Conservation (phyloP, 305 asterid genomes). For the Fraxinus sp. region DNA sequence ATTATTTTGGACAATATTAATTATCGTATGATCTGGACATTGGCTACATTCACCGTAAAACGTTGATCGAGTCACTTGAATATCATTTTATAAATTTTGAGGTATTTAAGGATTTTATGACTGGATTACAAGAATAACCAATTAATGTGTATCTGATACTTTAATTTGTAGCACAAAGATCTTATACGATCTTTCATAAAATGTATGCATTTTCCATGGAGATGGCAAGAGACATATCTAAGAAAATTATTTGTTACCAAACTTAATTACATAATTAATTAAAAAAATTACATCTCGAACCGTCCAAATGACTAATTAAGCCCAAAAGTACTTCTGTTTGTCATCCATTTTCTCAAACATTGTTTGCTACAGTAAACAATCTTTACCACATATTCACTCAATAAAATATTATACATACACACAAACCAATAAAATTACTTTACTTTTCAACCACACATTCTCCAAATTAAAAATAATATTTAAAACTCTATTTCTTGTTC, state of each 20-base stretch:
- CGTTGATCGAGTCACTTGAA: not conserved
- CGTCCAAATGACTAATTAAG: too few species aligned
- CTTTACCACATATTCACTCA: too few species aligned
- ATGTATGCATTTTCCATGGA: not conserved
- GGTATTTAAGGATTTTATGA: not conserved
- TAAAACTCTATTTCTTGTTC: too few species aligned
- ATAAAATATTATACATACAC: too few species aligned
- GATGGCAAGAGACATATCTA: not conserved
- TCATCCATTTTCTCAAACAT: too few species aligned
- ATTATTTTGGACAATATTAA: not conserved
- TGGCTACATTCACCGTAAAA: not conserved
- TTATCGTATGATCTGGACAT: not conserved
- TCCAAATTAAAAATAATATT: too few species aligned
- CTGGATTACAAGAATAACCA: not conserved
- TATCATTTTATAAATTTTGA: not conserved
- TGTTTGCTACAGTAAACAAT: too few species aligned
- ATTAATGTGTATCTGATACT: not conserved
- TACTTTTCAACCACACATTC: too few species aligned
- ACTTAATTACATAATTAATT: too few species aligned
- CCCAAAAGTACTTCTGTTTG: too few species aligned
- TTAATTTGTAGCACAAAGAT: not conserved
- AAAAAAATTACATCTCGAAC: too few species aligned
- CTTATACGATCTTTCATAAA: not conserved
- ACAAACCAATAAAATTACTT: too few species aligned
- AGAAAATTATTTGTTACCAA: not conserved